Conservation (phyloP, 1,284 basidiomycete genomes). For the Trichosporon sp. region DNA sequence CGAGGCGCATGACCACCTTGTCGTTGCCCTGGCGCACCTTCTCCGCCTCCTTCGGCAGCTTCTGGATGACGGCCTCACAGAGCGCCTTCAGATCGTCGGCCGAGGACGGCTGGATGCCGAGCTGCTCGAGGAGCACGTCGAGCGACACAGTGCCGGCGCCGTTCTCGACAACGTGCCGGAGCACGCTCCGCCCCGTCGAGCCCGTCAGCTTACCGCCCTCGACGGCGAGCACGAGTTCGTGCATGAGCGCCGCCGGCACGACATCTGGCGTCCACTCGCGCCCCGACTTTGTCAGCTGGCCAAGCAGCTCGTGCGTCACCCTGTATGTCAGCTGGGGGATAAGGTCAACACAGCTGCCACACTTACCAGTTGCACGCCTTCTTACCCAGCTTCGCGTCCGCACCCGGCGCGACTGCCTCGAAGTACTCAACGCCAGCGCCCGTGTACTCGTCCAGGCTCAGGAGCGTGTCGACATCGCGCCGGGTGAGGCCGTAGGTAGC, state of each 20-base stretch:
- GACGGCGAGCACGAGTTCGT: constrained; percentile 73
- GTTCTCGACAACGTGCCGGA: constrained; percentile 58
- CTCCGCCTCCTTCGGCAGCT: constrained; percentile 65
- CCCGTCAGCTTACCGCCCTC: constrained; percentile 65
- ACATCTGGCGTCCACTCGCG: constrained; percentile 62
- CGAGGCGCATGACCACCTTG: constrained; percentile 79
- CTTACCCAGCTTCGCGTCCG: constrained; percentile 51
- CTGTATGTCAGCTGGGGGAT: constrained; percentile 50
- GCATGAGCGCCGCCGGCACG: constrained; percentile 62
- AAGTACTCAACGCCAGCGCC: constrained; percentile 65
- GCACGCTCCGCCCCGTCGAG: constrained; percentile 44
- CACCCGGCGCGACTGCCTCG: constrained; percentile 55
- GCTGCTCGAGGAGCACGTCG: constrained; percentile 51
- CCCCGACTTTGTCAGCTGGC: constrained; percentile 62
- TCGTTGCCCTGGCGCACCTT: constrained; percentile 67
- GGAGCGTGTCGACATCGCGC: constrained; percentile 68
- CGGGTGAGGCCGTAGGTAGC: constrained; percentile 57
- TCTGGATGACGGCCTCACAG: constrained; percentile 61
- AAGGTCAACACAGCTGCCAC: background rate
- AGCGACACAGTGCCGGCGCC: constrained; percentile 32
- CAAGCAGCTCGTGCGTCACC: constrained; percentile 80
- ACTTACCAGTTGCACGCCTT: constrained; percentile 78
- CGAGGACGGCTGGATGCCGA: constrained; percentile 24
- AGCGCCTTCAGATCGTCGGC: constrained; percentile 52
- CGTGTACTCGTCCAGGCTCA: constrained; percentile 60